These are phyloP conservation scores for Meredithiella fracta DNA, from an alignment of 2,329 filamentous ascomycete genomes.

Conservation along the genomic window DNA sequence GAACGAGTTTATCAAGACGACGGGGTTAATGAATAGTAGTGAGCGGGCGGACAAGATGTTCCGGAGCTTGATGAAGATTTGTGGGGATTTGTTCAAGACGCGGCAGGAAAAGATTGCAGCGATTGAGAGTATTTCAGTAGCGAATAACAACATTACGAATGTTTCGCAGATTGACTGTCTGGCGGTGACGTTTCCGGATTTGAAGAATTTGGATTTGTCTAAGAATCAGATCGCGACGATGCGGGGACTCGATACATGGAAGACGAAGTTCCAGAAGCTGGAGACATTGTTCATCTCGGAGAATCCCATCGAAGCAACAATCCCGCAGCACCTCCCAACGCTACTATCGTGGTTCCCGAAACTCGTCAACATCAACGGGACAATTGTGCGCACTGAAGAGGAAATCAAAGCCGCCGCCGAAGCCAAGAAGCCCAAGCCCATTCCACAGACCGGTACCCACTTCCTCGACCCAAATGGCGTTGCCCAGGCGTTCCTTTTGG, in stretches of 20 bases:
- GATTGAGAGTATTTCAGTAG: slow-evolving; percentile 67
- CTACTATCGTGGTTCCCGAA: slow-evolving; percentile 71
- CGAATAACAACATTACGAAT: slow-evolving; percentile 61
- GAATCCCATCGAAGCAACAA: slow-evolving; percentile 52
- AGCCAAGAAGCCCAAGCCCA: slow-evolving; percentile 35
- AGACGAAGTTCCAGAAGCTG: slow-evolving; percentile 58
- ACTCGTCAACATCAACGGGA: slow-evolving; percentile 59
- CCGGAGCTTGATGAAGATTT: slow-evolving; percentile 76
- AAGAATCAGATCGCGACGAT: slow-evolving; percentile 60
- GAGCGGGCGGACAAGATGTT: slow-evolving; percentile 75
- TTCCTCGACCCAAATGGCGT: slow-evolving; percentile 61
- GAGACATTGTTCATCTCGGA: slow-evolving; percentile 65
- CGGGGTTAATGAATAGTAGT: slow-evolving; percentile 59
- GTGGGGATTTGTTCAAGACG: slow-evolving; percentile 59
- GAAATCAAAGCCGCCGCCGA: slow-evolving; percentile 42
- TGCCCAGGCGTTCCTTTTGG: slow-evolving; percentile 57
- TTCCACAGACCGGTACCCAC: slow-evolving; percentile 47
- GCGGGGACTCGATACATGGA: slow-evolving; percentile 57
- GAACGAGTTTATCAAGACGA: slow-evolving; percentile 53
- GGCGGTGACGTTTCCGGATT: slow-evolving; percentile 62
- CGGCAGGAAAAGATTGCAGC: slow-evolving; percentile 56
- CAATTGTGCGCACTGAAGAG: slow-evolving; percentile 55
- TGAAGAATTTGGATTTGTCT: slow-evolving; percentile 79
- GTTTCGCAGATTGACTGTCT: slow-evolving; percentile 58
- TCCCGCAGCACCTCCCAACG: slow-evolving; percentile 47